Percentiles rank a stretch among this genome's conserved stretches.
Conservation (phyloP, 345 rosid species). For the Brassica nigra region DNA sequence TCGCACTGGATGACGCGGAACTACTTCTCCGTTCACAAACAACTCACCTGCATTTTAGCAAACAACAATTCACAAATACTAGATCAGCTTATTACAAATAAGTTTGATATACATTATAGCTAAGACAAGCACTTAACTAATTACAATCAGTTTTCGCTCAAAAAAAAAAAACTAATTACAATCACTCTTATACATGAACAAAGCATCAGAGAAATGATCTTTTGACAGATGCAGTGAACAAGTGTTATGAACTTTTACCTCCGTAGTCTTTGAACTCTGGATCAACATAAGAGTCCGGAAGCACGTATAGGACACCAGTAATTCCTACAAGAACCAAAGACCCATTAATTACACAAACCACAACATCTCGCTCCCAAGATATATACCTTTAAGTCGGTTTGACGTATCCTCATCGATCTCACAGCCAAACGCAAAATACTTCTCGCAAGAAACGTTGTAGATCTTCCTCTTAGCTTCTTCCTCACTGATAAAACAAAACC, state of each 20-base stretch:
- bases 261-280: slow-evolving; percentile 86
- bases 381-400: slow-evolving; percentile 69
- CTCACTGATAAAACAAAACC: slow-evolving; percentile 44
- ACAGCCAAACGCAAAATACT: slow-evolving; percentile 92
- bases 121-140: background rate
- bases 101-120: background rate
- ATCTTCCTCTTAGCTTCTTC: slow-evolving; percentile 93
- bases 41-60: slow-evolving; percentile 70
- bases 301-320: slow-evolving; percentile 84
- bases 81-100: background rate
- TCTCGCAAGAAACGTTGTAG: slow-evolving; percentile 91
- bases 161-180: background rate
- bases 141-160: no score
- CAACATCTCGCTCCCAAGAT: background rate
- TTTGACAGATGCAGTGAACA: background rate
- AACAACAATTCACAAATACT: slow-evolving; percentile 1
- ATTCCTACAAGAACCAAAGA: slow-evolving; percentile 20
- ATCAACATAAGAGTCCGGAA: slow-evolving; percentile 92
- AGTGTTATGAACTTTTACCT: slow-evolving; percentile 49
- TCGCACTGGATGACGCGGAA: slow-evolving; percentile 83
- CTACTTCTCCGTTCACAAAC: slow-evolving; percentile 87
- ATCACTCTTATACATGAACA: slow-evolving; percentile 4
- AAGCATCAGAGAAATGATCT: background rate
- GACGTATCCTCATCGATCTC: slow-evolving; percentile 93
- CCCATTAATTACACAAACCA: slow-evolving; percentile 17